These are phyloP conservation scores for Wickerhamiella parazyma DNA, from an alignment of 805 yeast species.

Conservation along the genomic window DNA sequence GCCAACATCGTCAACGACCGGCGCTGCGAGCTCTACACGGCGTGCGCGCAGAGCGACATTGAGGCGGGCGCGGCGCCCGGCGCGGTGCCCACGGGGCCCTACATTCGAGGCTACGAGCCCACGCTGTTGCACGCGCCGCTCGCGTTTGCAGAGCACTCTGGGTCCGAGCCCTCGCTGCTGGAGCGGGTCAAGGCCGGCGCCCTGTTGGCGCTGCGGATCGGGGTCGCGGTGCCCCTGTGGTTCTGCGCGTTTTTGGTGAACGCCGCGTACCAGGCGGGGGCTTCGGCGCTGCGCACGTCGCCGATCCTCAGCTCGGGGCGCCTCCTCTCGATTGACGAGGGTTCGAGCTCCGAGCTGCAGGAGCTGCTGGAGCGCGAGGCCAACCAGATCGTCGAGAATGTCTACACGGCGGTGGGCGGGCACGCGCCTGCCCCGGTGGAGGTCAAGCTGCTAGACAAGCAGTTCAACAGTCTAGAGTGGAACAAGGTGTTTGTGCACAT, in stretches of 20 bases:
- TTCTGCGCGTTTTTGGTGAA: constrained; percentile 40
- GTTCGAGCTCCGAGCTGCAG: neutral
- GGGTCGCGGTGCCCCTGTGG: constrained; percentile 52
- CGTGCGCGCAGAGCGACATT: constrained; percentile 41
- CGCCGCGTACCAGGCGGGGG: constrained; percentile 30
- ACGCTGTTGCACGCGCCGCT: constrained; percentile 11
- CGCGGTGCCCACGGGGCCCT: constrained; percentile 17
- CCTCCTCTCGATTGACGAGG: neutral
- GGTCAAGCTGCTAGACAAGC: constrained; percentile 41
- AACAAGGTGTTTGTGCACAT: constrained; percentile 57
- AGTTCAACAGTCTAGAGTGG: constrained; percentile 53
- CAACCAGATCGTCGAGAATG: constrained; percentile 17
- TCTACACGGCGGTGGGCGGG: constrained; percentile 15
- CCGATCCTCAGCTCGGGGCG: constrained; percentile 4
- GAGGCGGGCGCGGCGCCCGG: constrained; percentile 10
- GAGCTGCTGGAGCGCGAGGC: constrained; percentile 17
- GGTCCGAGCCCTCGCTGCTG: neutral
- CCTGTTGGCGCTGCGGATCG: constrained; percentile 31
- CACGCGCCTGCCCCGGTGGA: constrained; percentile 12
- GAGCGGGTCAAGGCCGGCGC: constrained; percentile 31
- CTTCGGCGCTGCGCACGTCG: constrained; percentile 28
- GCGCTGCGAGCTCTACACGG: constrained; percentile 72
- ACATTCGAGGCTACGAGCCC: constrained; percentile 16
- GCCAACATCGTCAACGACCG: constrained; percentile 71
- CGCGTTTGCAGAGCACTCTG: neutral